A percentile compares a stretch with the other conserved stretches of the same genome.
These are phyloP conservation scores for Ochromonas danica DNA, from an alignment of 108 stramenopile genomes.

Conservation along the genomic window DNA sequence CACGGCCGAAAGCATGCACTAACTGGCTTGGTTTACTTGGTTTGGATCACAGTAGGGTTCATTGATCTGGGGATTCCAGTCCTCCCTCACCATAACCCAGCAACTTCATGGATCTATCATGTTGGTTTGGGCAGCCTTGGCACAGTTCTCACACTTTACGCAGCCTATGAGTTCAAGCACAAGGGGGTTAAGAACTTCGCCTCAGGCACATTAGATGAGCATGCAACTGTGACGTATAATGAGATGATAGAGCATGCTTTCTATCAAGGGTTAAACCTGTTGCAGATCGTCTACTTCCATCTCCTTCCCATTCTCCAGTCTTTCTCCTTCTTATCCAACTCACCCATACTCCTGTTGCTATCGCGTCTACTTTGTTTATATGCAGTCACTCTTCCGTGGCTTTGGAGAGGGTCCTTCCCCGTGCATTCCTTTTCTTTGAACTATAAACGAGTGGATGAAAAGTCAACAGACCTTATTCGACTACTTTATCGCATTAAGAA, in stretches of 20 bases:
- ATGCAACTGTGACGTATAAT: slow-evolving; percentile 70
- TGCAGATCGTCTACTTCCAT: slow-evolving; percentile 68
- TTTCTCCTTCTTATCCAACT: slow-evolving; percentile 25
- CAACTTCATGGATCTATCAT: slow-evolving; percentile 66
- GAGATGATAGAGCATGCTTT: slow-evolving; percentile 84
- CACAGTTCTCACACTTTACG: slow-evolving; percentile 60
- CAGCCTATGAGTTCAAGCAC: slow-evolving; percentile 72
- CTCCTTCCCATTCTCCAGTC: slow-evolving; percentile 22
- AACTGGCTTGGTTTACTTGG: neutral
- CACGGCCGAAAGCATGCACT: neutral
- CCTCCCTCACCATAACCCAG: too few relatives aligned
- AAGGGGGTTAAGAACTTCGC: slow-evolving; percentile 57
- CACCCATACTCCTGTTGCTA: too few relatives aligned
- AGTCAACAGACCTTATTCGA: slow-evolving; percentile 8
- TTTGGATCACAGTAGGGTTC: neutral
- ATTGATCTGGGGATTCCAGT: too few relatives aligned
- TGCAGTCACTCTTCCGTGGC: slow-evolving; percentile 70
- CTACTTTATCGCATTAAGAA: slow-evolving; percentile 76
- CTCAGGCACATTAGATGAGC: slow-evolving; percentile 66
- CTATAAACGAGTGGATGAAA: slow-evolving; percentile 35
- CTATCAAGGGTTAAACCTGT: slow-evolving; percentile 72
- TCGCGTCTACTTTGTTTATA: slow-evolving; percentile 34
- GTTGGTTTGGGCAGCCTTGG: slow-evolving; percentile 63
- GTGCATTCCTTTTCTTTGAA: slow-evolving; percentile 67
- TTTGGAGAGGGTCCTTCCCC: slow-evolving; percentile 59